phyloP scores from a whole-genome alignment of 306 rosid genomes.

The Vicia sativa region DNA sequence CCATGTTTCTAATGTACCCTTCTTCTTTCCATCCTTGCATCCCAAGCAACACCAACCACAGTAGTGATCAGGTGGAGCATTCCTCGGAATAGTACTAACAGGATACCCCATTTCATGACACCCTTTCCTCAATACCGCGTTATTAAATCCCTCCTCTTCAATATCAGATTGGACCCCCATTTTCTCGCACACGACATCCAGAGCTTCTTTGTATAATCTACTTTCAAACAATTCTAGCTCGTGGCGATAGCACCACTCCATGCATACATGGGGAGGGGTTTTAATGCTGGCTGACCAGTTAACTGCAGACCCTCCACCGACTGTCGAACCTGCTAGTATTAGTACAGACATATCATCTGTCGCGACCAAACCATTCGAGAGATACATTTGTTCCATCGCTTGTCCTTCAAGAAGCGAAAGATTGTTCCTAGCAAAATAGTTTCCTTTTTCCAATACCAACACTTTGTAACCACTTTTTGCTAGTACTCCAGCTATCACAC shows the following conservation, averaged over 20 bases:
- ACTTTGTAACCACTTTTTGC: conserved; percentile 75
- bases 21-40: conserved; percentile 76
- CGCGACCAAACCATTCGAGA: conserved; percentile 56
- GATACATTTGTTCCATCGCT: conserved; percentile 71
- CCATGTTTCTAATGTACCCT: conserved; percentile 81
- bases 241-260: conserved; percentile 60
- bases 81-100: conserved; percentile 61
- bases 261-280: conserved; percentile 64
- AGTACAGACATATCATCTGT: conserved; percentile 58
- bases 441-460: conserved; percentile 74
- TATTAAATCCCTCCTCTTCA: conserved; percentile 72
- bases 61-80: conserved; percentile 63
- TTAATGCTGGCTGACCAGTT: conserved; percentile 75
- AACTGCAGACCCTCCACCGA: conserved; percentile 83
- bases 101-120: conserved; percentile 75
- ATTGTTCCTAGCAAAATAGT: conserved; percentile 65
- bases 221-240: conserved; percentile 65
- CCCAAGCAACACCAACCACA: conserved; percentile 91
- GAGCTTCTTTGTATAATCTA: conserved; percentile 59
- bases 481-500: conserved; percentile 76
- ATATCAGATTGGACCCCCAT: conserved; percentile 75
- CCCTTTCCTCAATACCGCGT: conserved; percentile 69
- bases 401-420: conserved; percentile 82
- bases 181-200: conserved; percentile 65
- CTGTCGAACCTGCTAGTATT: conserved; percentile 76